Evolutionary conservation across 768 basidiomycete genomes (phyloP).

Genomic region (Candolleomyces efflorescens): DNA sequence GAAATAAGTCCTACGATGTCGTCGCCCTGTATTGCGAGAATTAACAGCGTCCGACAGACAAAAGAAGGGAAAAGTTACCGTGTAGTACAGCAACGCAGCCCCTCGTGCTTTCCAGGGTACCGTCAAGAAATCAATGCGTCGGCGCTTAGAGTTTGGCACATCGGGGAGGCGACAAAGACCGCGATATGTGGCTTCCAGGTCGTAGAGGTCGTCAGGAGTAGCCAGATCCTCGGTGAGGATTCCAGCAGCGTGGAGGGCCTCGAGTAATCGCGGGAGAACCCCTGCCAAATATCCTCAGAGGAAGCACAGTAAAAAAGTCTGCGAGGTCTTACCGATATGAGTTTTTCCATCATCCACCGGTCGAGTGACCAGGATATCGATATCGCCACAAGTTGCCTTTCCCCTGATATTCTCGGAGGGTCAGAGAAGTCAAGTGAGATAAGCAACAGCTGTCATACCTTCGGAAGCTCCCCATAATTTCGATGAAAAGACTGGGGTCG

Average conservation of each 20-base stretch:
- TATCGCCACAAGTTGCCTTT: slow-evolving; percentile 81
- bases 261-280: slow-evolving; percentile 55
- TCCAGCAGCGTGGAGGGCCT: slow-evolving; percentile 46
- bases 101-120: slow-evolving; percentile 79
- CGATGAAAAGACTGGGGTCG: slow-evolving; percentile 67
- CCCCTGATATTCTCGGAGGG: slow-evolving; percentile 45
- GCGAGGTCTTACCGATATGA: slow-evolving; percentile 54
- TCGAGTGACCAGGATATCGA: slow-evolving; percentile 86
- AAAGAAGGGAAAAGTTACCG: slow-evolving; percentile 41
- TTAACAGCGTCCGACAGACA: background rate
- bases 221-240: slow-evolving; percentile 82
- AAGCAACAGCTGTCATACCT: slow-evolving; percentile 36
- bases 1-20: slow-evolving; percentile 57
- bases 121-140: slow-evolving; percentile 82
- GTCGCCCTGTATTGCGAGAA: slow-evolving; percentile 54
- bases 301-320: background rate
- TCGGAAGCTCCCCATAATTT: slow-evolving; percentile 92
- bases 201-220: slow-evolving; percentile 60
- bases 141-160: slow-evolving; percentile 37
- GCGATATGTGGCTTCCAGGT: slow-evolving; percentile 75
- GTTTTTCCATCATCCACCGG: slow-evolving; percentile 66
- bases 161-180: slow-evolving; percentile 66
- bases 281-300: slow-evolving; percentile 32
- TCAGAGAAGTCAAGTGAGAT: background rate
- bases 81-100: slow-evolving; percentile 89